Conservation (phyloP, 768 basidiomycete genomes). For the Suillus weaverae region DNA sequence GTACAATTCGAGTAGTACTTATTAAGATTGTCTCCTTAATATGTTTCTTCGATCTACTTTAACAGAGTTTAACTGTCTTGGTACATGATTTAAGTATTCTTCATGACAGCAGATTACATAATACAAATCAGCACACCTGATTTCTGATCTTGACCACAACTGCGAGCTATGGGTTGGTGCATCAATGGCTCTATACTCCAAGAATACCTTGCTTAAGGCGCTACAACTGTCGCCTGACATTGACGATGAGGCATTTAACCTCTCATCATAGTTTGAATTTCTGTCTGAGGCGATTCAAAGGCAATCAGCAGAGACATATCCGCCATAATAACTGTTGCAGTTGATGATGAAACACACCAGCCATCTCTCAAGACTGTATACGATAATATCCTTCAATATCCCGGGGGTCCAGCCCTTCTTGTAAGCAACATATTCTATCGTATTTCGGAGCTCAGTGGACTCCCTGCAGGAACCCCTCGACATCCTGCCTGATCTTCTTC, state of each 20-base stretch:
- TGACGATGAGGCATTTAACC: slow-evolving; percentile 22
- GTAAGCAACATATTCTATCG: slow-evolving; percentile 10
- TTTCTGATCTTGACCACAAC: neutral
- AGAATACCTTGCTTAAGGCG: slow-evolving; percentile 16
- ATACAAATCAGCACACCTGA: too few species aligned
- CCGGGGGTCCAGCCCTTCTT: slow-evolving; percentile 16
- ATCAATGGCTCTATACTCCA: slow-evolving; percentile 3
- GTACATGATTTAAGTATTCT: too few species aligned
- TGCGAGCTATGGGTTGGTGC: neutral
- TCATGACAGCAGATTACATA: too few species aligned
- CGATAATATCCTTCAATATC: slow-evolving; percentile 15
- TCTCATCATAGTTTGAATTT: neutral
- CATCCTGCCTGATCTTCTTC: slow-evolving; percentile 37
- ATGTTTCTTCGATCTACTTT: too few species aligned
- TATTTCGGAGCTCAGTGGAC: neutral
- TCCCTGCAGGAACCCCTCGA: slow-evolving; percentile 39
- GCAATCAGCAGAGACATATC: slow-evolving; percentile 18
- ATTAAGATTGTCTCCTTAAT: too few species aligned
- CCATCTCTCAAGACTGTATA: slow-evolving; percentile 21
- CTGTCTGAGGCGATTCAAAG: slow-evolving; percentile 13
- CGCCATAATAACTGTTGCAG: slow-evolving; percentile 22
- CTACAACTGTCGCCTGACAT: slow-evolving; percentile 23
- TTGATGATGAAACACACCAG: slow-evolving; percentile 1
- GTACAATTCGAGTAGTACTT: too few species aligned
- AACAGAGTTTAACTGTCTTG: too few species aligned